Conservation (phyloP, 2,329 filamentous ascomycete species). For the Aspergillus ochraceus region DNA sequence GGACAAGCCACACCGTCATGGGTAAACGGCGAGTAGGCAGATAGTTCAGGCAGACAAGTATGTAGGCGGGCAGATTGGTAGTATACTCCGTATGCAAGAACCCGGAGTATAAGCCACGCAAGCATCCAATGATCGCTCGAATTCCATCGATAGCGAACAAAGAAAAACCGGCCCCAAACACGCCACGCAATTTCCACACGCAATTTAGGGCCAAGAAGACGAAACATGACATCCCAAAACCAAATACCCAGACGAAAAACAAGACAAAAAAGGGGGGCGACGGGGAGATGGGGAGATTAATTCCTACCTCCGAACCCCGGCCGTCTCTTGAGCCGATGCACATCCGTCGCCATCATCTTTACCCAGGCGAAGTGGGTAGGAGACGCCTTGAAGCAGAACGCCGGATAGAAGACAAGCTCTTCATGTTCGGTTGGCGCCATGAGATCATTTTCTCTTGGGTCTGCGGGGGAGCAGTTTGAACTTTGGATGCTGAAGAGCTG, state of each 20-base stretch:
- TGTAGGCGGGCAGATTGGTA: not conserved
- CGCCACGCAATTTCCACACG: not conserved
- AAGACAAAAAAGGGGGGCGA: not conserved
- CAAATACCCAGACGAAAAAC: not conserved
- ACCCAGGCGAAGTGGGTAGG: conserved; percentile 65
- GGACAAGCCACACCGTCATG: not conserved
- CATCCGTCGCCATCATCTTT: conserved; percentile 57
- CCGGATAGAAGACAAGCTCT: conserved; percentile 52
- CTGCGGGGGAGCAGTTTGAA: not conserved
- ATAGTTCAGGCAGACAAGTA: not conserved
- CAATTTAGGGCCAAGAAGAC: not conserved
- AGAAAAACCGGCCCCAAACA: not conserved
- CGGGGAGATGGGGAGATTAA: not conserved
- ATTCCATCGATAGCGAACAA: not conserved
- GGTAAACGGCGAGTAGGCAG: not conserved
- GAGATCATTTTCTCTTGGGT: conserved; percentile 5
- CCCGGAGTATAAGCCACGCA: not conserved
- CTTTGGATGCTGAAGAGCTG: not conserved
- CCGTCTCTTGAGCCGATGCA: conserved; percentile 52
- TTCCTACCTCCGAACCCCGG: conserved; percentile 53
- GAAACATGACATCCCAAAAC: not conserved
- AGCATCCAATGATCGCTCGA: not conserved
- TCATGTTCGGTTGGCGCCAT: conserved; percentile 22
- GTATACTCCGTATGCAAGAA: not conserved
- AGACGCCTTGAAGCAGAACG: conserved; percentile 60